These are phyloP conservation scores for Mariannaea elegans DNA, from an alignment of 2,329 filamentous ascomycete species.

Conservation along the genomic window DNA sequence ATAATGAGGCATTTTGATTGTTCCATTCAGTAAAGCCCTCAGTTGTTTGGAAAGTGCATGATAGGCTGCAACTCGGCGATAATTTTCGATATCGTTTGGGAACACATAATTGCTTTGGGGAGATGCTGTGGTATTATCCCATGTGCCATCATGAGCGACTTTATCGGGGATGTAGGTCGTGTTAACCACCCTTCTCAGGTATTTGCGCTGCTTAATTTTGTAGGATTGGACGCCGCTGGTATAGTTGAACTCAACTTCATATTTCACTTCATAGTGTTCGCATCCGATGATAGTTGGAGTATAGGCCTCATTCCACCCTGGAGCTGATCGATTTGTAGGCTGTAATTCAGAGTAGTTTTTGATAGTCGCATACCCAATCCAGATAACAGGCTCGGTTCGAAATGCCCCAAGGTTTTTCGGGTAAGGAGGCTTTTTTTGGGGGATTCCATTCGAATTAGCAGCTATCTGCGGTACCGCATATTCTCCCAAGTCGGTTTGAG, in stretches of 20 bases:
- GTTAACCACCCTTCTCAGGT: neutral
- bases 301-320: neutral
- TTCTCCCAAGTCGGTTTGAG: neutral
- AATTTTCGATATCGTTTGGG: neutral
- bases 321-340: neutral
- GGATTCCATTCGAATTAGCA: fast-evolving
- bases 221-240: neutral
- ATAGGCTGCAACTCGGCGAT: neutral
- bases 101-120: neutral
- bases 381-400: slow-evolving; percentile 24
- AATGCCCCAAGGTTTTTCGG: neutral
- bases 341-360: neutral
- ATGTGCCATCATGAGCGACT: neutral
- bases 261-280: slow-evolving; percentile 15
- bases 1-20: neutral
- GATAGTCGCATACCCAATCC: slow-evolving; percentile 22
- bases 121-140: neutral
- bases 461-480: neutral
- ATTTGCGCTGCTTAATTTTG: fast-evolving
- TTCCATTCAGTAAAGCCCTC: neutral
- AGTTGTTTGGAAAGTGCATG: neutral
- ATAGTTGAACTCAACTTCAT: slow-evolving; percentile 2
- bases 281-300: slow-evolving; percentile 6
- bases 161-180: neutral
- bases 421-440: neutral